Base-by-base conservation (phyloP, 352 stramenopile genomes). In the Peronospora belbahrii region DNA sequence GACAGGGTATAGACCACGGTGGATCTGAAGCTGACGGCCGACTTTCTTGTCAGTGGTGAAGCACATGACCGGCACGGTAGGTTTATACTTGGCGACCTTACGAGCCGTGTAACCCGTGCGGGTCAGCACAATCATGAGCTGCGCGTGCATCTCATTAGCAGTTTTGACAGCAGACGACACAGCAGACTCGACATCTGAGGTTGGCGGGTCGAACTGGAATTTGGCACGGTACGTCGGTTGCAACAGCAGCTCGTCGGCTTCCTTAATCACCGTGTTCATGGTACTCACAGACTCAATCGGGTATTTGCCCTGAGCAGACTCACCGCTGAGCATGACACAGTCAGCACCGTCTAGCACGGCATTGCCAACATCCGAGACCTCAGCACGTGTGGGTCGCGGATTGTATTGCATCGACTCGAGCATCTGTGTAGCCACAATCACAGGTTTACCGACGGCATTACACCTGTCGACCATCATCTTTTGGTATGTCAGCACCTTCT, bases 341-440 rank as follows among this genome's bases (percentile, higher is more conserved):
- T 99, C 96, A 37, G 95, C 94, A 42, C 95, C 95, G 58, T 99
- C 96, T 18, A 98, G 72, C 32, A 98, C 95, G 36, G 97, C 95
- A 70, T 99, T 99, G 28, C 95, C 94, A 13, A 99, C 96, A 70
- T 99, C 97, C 24, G 95, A 97, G 65, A 90, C 98, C 67, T 99
- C 96, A 27, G 97, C 97, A 68, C 96, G 95, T 18, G 96, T 99
- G 18, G 97, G 97, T 22, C 95, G 81, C 20, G 95, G 96, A 59
- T 97, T 98, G 47, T 72, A 83, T 66, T 97, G 97, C 96, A 99
- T 99, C 23, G 82, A 97, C 71, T 99, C 96, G 17, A 99, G 82
- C 97, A 99, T 99, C 62, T 99, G 96, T 34, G 96, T 99, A 32
- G 95, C 95, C 7, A 94, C 97, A 45, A 99, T 87, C 2, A 98